Evolutionary conservation across 2,329 filamentous ascomycete genomes (phyloP).

Genomic region (Ampelomyces quisqualis): DNA sequence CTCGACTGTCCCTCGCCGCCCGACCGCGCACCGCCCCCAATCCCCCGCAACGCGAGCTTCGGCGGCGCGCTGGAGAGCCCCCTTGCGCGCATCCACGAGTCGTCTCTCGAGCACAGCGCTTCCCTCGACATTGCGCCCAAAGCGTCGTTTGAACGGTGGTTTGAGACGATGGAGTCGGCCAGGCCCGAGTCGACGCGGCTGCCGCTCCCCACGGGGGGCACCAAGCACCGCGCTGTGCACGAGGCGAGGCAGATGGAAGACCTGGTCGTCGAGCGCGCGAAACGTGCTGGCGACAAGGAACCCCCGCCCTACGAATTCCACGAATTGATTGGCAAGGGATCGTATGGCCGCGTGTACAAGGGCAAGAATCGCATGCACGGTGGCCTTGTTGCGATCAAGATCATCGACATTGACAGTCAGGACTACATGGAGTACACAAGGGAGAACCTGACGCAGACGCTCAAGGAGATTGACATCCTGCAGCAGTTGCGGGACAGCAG

Average conservation of each 20-base stretch:
- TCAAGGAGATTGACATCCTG: constrained; percentile 66
- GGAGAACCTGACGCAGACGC: constrained; percentile 53
- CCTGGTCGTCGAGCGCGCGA: constrained; percentile 62
- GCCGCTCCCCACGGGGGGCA: constrained; percentile 36
- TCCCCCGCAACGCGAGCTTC: constrained; percentile 15
- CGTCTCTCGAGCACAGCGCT: constrained; percentile 18
- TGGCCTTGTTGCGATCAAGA: constrained; percentile 72
- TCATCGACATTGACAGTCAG: constrained; percentile 78
- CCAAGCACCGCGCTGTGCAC: constrained; percentile 62
- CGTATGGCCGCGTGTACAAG: constrained; percentile 74
- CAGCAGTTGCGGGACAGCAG: constrained; percentile 72
- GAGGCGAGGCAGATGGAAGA: constrained; percentile 71
- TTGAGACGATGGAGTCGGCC: constrained; percentile 33
- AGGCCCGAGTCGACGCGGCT: constrained; percentile 24
- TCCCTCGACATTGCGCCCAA: too few relatives aligned
- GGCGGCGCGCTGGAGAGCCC: constrained; percentile 21
- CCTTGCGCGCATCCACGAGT: constrained; percentile 31
- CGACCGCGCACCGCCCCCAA: constrained; percentile 12
- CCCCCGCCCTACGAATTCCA: constrained; percentile 67
- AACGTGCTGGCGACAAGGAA: constrained; percentile 57
- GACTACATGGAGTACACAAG: constrained; percentile 54
- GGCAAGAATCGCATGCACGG: constrained; percentile 49
- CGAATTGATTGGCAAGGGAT: constrained; percentile 74
- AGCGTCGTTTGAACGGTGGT: constrained; percentile 6
- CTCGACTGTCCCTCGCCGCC: constrained; percentile 6